Base-by-base conservation (phyloP, 164 flowering plant species). In the Saururus chinensis region DNA sequence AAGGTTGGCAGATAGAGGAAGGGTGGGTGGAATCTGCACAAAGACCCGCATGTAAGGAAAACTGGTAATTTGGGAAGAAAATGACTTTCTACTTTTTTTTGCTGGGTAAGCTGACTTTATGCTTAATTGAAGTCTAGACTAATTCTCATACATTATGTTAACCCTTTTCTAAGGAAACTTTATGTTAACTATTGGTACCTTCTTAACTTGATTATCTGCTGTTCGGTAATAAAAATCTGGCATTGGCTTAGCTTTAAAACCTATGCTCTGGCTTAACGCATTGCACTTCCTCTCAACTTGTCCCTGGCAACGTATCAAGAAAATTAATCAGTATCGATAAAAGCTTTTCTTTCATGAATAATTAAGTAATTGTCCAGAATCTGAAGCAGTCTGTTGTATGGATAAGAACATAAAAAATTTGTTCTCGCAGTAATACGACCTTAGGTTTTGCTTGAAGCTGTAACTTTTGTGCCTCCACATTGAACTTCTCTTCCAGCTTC, bases 401-500 rank as follows among this genome's bases (percentile, higher is more conserved):
- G 37, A 30, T 30, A 30, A 30, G 37, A 40, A 14, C 40, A 8
- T n/a, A 54, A 41, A 22, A n/a, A 13, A 9, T 23, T n/a, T 19
- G 23, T 53, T 53, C 21, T 23, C 56, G 4, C 19, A n/a, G 23
- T 17, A 41, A 41, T 60, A 53, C 56, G 55, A 81, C 89, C 91
- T 82, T 80, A n/a, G 69, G 37, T 68, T 73, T 78, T 53, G 64
- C 65, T 56, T 72, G 76, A 61, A 59, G 59, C 60, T 68, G 78
- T 57, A 42, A 62, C 59, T 79, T 77, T 56, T 73, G 77, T 63
- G 75, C 72, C 68, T 74, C 86, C 63, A 75, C 66, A 56, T 75
- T 84, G 40, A 37, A 65, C 61, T 77, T 82, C 71, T 83, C 82
- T 65, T 86, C 93, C 41, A 86, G 75, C 78, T 70, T 88, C 80